These are phyloP conservation scores for Zygosaccharomyces pseudobailii DNA, from an alignment of 1,139 yeast genomes.

Conservation along the genomic window DNA sequence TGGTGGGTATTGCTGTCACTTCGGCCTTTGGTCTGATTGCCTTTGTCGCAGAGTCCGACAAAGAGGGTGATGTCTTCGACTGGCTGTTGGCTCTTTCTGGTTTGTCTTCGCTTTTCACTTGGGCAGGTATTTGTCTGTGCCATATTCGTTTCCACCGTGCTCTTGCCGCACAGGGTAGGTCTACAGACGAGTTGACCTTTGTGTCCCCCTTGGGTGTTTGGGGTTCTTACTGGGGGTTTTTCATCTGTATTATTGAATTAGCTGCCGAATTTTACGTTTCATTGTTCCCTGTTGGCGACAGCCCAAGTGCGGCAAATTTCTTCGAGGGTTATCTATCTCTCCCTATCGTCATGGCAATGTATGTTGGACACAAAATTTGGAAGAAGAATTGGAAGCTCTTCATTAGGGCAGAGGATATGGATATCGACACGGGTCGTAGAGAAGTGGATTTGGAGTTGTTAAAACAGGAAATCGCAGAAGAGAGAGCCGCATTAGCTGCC, in stretches of 20 bases:
- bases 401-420: slow-evolving; percentile 52
- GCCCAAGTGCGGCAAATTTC: slow-evolving; percentile 48
- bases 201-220: slow-evolving; percentile 51
- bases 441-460: slow-evolving; percentile 61
- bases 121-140: slow-evolving; percentile 61
- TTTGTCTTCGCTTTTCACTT: slow-evolving; percentile 59
- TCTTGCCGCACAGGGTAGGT: slow-evolving; percentile 52
- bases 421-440: slow-evolving; percentile 71
- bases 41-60: slow-evolving; percentile 54
- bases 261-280: slow-evolving; percentile 55
- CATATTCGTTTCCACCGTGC: slow-evolving; percentile 66
- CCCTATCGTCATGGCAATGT: slow-evolving; percentile 55
- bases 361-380: slow-evolving; percentile 54
- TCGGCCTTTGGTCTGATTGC: slow-evolving; percentile 51
- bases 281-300: slow-evolving; percentile 57
- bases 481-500: slow-evolving; percentile 49
- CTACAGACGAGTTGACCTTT: slow-evolving; percentile 50
- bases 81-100: slow-evolving; percentile 71
- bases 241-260: slow-evolving; percentile 46
- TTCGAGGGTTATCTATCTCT: slow-evolving; percentile 60
- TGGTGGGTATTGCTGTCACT: slow-evolving; percentile 49
- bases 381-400: slow-evolving; percentile 51
- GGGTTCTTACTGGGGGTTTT: slow-evolving; percentile 50
- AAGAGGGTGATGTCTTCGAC: slow-evolving; percentile 53
- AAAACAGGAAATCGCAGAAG: slow-evolving; percentile 65